These are phyloP conservation scores for Beta lomatogona DNA, from an alignment of 179 eudicot species.

Conservation along the genomic window DNA sequence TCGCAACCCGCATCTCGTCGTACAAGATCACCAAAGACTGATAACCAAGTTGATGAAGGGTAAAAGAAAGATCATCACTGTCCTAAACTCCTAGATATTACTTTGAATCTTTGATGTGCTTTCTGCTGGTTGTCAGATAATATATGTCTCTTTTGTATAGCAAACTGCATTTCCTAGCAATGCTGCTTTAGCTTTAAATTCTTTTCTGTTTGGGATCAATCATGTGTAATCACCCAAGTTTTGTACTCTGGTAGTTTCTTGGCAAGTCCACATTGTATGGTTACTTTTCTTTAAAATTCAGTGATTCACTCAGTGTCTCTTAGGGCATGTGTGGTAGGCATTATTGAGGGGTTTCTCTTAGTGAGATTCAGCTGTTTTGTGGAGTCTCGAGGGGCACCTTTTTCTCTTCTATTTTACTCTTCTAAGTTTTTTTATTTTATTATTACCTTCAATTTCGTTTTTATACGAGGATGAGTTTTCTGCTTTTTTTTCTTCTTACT, in stretches of 20 bases:
- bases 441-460: background rate
- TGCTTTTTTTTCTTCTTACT: background rate
- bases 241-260: background rate
- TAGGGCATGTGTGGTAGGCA: background rate
- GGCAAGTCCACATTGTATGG: background rate
- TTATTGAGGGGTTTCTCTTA: background rate
- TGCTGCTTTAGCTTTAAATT: background rate
- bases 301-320: background rate
- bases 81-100: background rate
- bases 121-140: background rate
- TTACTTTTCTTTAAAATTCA: background rate
- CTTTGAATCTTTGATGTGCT: background rate
- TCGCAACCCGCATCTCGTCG: constrained; percentile 80
- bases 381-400: no score
- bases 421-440: background rate
- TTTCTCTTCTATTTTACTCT: background rate
- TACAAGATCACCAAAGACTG: constrained; percentile 72
- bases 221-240: background rate
- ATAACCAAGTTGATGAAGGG: constrained; percentile 63
- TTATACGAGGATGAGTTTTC: background rate
- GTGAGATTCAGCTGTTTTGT: background rate
- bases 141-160: background rate
- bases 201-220: background rate
- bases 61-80: constrained; percentile 23
- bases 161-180: background rate